These are phyloP conservation scores for Elsinoe ampelina DNA, from an alignment of 2,329 filamentous ascomycete species.

Conservation along the genomic window DNA sequence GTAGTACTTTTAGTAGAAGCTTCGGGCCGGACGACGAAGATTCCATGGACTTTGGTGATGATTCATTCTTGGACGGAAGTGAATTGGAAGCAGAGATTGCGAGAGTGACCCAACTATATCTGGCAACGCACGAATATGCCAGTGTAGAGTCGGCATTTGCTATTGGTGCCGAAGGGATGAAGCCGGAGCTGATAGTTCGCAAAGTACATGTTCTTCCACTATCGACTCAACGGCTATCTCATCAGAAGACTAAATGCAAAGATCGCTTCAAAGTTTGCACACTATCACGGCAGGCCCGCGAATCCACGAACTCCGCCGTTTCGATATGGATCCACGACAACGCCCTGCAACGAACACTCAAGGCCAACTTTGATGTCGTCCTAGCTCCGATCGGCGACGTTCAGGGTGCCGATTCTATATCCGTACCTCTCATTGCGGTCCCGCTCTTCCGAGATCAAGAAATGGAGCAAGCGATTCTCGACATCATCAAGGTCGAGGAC, in stretches of 20 bases:
- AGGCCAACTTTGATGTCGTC: slow-evolving; percentile 3
- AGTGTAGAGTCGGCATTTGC: slow-evolving; percentile 20
- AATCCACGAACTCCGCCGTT: neutral
- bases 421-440: neutral
- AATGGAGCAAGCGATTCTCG: slow-evolving; percentile 7
- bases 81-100: slow-evolving; percentile 15
- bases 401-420: neutral
- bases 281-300: neutral
- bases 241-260: neutral
- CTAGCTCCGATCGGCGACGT: neutral
- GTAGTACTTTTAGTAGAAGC: slow-evolving; percentile 30
- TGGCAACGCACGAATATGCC: slow-evolving; percentile 13
- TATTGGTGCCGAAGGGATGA: slow-evolving; percentile 24
- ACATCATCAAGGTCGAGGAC: slow-evolving; percentile 12
- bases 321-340: slow-evolving; percentile 5
- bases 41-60: slow-evolving; percentile 27
- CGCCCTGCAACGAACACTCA: neutral
- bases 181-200: slow-evolving; percentile 27
- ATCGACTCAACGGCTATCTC: neutral
- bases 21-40: slow-evolving; percentile 27
- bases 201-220: slow-evolving; percentile 19
- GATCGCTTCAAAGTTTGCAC: neutral
- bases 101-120: slow-evolving; percentile 11
- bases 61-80: slow-evolving; percentile 19
- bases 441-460: slow-evolving; percentile 11